Evolutionary conservation across 106 monocot genomes (phyloP), one percentile per base, ranked within the genome.

Genomic region (Iris macrosiphon): DNA sequence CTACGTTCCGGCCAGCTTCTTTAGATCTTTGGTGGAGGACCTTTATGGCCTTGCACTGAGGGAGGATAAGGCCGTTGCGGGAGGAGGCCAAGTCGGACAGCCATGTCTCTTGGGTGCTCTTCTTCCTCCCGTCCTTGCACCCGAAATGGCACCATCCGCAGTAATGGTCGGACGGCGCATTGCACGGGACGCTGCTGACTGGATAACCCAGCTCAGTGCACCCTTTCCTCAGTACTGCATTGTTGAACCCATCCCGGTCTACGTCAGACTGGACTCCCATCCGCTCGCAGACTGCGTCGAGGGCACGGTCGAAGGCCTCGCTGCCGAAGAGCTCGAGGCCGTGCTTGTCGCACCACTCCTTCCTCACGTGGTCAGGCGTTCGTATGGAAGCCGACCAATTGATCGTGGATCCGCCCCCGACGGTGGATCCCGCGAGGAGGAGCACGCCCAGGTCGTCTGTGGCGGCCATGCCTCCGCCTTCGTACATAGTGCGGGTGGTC

Each of bases 101-200:
- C 86, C 86, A 87, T 11, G 86, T 87, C 60, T 74, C 77, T 0
- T 49, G 8, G 1, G 76, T 63, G 49, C 66, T 60, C 59, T 70
- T 35, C 73, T 86, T 86, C 40, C 31, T 47, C 21, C 77, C 77
- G 17, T 70, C 56, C 61, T 48, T 69, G 59, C 85, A 85, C 0
- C 86, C 86, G 5, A 81, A 56, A 20, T 67, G 59, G 41, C 81
- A 81, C 86, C 86, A 81, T 39, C 86, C 86, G 57, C 86, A 87
- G 66, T 72, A 52, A 38, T 87, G 86, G 23, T 81, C 86, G 2
- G 51, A 8, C 12, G 73, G 69, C 7, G 77, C 70, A 26, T 87
- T 87, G 35, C 66, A 27, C 26, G 77, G 68, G 1, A 81, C 57
- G 50, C 59, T 34, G 6, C 10, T 8, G 4, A 81, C 73, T 1